Conservation (phyloP, 73 alveolate species). For the Paramecium tetraurelia region DNA sequence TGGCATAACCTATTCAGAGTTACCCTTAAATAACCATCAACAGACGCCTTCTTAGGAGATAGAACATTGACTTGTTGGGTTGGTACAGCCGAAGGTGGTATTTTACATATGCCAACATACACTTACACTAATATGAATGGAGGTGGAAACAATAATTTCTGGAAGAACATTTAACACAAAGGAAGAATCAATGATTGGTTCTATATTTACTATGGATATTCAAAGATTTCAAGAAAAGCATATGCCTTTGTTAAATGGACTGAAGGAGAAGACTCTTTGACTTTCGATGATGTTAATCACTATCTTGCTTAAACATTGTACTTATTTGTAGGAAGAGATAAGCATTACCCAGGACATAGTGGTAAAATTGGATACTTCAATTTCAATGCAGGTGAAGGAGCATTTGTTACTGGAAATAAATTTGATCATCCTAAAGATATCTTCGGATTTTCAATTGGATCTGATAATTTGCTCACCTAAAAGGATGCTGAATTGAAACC, state of each 20-base stretch:
- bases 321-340: constrained; percentile 29
- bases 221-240: constrained; percentile 5
- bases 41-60: constrained; percentile 27
- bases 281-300: background rate
- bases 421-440: constrained; percentile 33
- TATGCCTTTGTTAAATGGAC: constrained; percentile 48
- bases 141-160: constrained; percentile 6
- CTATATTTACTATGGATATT: constrained; percentile 34
- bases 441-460: constrained; percentile 7
- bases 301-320: background rate
- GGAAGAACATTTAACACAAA: constrained; percentile 16
- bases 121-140: constrained; percentile 25
- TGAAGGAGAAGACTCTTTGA: constrained; percentile 22
- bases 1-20: constrained; percentile 60
- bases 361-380: constrained; percentile 44
- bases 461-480: background rate
- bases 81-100: constrained; percentile 44
- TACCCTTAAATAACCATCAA: constrained; percentile 22
- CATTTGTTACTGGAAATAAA: background rate
- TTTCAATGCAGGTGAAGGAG: constrained; percentile 41
- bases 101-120: constrained; percentile 42
- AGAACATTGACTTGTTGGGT: constrained; percentile 44
- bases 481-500: constrained; percentile 7
- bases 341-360: constrained; percentile 6
- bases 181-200: constrained; percentile 13